Evolutionary conservation across 257 asterid species (phyloP).

Genomic region (Catharanthus roseus): DNA sequence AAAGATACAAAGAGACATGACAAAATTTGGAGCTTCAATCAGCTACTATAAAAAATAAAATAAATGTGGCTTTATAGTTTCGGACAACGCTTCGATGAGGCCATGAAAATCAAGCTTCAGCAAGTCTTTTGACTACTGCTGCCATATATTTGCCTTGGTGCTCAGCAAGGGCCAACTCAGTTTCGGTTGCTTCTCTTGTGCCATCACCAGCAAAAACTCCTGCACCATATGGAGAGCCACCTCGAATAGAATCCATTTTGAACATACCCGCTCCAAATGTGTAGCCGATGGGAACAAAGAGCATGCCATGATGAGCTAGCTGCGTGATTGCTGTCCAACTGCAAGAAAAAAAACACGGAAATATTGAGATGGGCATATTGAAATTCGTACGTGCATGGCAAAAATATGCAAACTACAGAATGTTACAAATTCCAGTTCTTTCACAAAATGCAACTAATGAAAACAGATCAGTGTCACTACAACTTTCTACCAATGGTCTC

Average conservation of each 20-base stretch:
- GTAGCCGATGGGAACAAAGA: slow-evolving; percentile 76
- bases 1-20: background rate
- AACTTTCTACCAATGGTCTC: background rate
- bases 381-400: background rate
- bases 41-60: background rate
- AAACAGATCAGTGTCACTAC: background rate
- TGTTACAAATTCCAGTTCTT: background rate
- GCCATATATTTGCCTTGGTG: slow-evolving; percentile 54
- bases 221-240: slow-evolving; percentile 49
- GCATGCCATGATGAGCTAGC: slow-evolving; percentile 80
- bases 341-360: slow-evolving; percentile 6
- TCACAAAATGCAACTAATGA: background rate
- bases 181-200: slow-evolving; percentile 34
- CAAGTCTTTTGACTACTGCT: slow-evolving; percentile 28
- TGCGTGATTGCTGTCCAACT: slow-evolving; percentile 87
- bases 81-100: background rate
- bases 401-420: background rate
- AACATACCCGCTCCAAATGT: slow-evolving; percentile 85
- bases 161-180: slow-evolving; percentile 39
- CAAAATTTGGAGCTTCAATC: background rate
- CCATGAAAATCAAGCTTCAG: slow-evolving; percentile 15
- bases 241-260: slow-evolving; percentile 60
- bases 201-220: slow-evolving; percentile 48
- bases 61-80: background rate
- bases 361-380: background rate